phyloP scores from a whole-genome alignment of 2,329 filamentous ascomycete genomes.

The Phaeoacremonium minimum region DNA sequence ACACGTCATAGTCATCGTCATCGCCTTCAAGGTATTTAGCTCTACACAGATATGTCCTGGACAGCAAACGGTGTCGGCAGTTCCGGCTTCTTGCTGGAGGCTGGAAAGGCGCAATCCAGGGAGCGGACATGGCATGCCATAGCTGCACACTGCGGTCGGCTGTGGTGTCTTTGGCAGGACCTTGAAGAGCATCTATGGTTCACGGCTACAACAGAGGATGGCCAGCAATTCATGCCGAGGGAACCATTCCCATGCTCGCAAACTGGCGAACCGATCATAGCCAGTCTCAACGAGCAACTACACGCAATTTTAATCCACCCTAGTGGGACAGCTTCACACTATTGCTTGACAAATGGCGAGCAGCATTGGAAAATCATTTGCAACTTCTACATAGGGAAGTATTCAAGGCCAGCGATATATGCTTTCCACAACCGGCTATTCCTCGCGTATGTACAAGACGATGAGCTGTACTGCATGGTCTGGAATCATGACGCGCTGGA shows the following conservation, averaged over 20 bases:
- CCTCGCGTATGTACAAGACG: conserved; percentile 21
- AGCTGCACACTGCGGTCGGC: conserved; percentile 24
- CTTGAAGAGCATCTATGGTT: conserved; percentile 23
- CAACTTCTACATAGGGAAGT: no score
- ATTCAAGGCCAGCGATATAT: no score
- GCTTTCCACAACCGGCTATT: conserved; percentile 29
- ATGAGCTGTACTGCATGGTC: conserved; percentile 19
- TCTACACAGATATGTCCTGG: no score
- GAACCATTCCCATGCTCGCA: conserved; percentile 17
- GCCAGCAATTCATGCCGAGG: conserved; percentile 18
- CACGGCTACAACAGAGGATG: conserved; percentile 19
- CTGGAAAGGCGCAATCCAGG: conserved; percentile 11
- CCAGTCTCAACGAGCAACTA: conserved; percentile 25
- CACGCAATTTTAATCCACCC: conserved; percentile 24
- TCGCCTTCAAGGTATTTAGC: no score
- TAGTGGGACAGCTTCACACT: no score
- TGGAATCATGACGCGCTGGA: conserved; percentile 16
- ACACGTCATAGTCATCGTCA: no score
- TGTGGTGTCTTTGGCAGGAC: conserved; percentile 28
- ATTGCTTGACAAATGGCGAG: no score
- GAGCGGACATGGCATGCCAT: conserved; percentile 27
- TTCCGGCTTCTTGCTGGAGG: background rate
- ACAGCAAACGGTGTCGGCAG: background rate
- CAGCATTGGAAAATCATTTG: no score
- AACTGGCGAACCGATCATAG: conserved; percentile 23